phyloP scores from a whole-genome alignment of 371 early-diverging fungal genomes.

The Mucor indicus region DNA sequence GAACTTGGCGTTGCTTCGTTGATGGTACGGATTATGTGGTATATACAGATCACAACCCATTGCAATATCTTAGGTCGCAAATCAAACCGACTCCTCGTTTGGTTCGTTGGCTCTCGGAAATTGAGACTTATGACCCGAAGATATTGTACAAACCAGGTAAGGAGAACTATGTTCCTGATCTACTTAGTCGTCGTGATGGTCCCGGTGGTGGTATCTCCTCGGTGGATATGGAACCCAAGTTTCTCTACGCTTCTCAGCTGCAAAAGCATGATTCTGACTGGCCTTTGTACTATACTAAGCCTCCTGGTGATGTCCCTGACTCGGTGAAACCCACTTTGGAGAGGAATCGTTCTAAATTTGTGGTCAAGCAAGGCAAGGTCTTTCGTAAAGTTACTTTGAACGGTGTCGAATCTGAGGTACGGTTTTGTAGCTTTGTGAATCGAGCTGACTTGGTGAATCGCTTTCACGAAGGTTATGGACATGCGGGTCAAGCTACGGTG shows the following conservation, averaged over 20 bases:
- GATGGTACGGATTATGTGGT: conserved; percentile 19
- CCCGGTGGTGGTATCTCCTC: background rate
- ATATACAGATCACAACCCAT: conserved; percentile 25
- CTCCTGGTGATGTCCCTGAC: too few species aligned
- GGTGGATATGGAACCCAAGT: conserved; percentile 10
- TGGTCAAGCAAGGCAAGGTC: background rate
- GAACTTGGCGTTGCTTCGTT: conserved; percentile 29
- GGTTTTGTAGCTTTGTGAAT: background rate
- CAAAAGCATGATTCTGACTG: too few species aligned
- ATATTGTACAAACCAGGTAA: conserved; percentile 25
- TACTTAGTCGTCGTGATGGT: background rate
- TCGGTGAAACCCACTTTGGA: background rate
- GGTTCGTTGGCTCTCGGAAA: conserved; percentile 19
- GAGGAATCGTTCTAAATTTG: background rate
- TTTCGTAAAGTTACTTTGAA: background rate
- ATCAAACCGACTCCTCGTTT: conserved; percentile 23
- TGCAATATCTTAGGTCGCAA: conserved; percentile 20
- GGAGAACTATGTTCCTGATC: conserved; percentile 2
- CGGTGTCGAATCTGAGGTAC: background rate
- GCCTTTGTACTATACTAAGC: background rate
- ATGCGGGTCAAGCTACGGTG: conserved; percentile 10
- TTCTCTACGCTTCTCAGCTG: conserved; percentile 7
- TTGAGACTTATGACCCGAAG: conserved; percentile 16
- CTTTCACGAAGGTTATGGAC: conserved; percentile 12
- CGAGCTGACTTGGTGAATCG: conserved; percentile 7